Conservation (phyloP, 176 grass and related monocot species). For the Alloteropsis semialata region DNA sequence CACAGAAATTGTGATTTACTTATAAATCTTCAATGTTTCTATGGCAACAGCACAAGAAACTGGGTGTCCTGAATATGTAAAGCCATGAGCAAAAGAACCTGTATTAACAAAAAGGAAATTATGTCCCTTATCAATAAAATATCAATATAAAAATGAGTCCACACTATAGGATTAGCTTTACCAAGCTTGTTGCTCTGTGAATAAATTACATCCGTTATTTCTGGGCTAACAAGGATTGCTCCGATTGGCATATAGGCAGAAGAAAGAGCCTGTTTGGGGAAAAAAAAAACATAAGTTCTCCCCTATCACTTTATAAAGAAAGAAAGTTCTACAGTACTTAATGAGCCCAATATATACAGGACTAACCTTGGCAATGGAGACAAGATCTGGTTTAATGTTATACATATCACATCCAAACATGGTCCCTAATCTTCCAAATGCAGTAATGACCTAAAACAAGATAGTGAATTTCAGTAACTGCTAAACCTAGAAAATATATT, state of each 20-base stretch:
- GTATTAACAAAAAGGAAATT: neutral
- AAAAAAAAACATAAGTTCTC: neutral
- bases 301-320: neutral
- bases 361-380: slow-evolving; percentile 87
- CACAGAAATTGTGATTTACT: slow-evolving; percentile 29
- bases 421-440: slow-evolving; percentile 86
- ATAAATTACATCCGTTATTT: slow-evolving; percentile 80
- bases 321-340: neutral
- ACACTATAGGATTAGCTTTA: slow-evolving; percentile 32
- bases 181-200: slow-evolving; percentile 97
- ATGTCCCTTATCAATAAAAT: neutral
- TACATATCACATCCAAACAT: slow-evolving; percentile 97
- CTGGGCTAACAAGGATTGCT: slow-evolving; percentile 87
- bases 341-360: neutral
- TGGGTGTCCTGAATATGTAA: slow-evolving; percentile 94
- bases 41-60: slow-evolving; percentile 85
- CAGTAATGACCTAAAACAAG: slow-evolving; percentile 77
- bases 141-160: slow-evolving; percentile 15
- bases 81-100: slow-evolving; percentile 97
- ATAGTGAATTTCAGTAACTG: neutral
- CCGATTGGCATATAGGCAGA: slow-evolving; percentile 91
- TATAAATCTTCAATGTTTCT: slow-evolving; percentile 89
- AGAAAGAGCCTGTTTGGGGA: slow-evolving; percentile 72
- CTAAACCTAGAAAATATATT: neutral
- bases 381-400: slow-evolving; percentile 87